phyloP scores from a whole-genome alignment of 208 protist genomes.

The Leishmania gerbilli region DNA sequence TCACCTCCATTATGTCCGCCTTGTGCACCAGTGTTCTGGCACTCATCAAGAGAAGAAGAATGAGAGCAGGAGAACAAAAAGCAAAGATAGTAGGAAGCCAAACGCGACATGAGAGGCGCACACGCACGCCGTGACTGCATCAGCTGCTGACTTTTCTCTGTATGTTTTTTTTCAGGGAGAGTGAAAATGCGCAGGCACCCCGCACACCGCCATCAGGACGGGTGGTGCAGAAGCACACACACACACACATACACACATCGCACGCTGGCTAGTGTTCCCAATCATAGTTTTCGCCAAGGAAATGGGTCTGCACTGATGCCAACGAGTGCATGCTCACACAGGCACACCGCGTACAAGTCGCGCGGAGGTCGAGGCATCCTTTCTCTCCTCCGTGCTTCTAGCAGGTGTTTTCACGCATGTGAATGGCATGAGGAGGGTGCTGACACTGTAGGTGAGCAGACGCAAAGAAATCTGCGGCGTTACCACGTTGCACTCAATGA shows the following conservation, averaged over 20 bases:
- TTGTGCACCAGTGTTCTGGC: neutral
- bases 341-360: neutral
- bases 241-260: too few species aligned
- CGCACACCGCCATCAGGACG: too few species aligned
- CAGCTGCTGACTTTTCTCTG: too few species aligned
- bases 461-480: neutral
- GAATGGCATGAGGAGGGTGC: too few species aligned
- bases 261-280: neutral
- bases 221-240: neutral
- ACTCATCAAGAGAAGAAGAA: neutral
- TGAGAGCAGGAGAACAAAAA: neutral
- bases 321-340: neutral
- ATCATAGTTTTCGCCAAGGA: neutral
- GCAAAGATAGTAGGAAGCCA: neutral
- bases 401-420: neutral
- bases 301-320: neutral
- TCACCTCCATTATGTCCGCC: conserved; percentile 8
- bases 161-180: too few species aligned
- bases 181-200: too few species aligned
- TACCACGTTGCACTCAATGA: too few species aligned
- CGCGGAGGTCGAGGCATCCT: neutral
- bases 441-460: neutral
- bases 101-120: neutral
- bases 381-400: neutral
- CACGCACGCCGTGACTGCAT: too few species aligned